Evolutionary conservation across 495 filamentous ascomycete genomes (phyloP).

Genomic region (Penicillium subrubescens): DNA sequence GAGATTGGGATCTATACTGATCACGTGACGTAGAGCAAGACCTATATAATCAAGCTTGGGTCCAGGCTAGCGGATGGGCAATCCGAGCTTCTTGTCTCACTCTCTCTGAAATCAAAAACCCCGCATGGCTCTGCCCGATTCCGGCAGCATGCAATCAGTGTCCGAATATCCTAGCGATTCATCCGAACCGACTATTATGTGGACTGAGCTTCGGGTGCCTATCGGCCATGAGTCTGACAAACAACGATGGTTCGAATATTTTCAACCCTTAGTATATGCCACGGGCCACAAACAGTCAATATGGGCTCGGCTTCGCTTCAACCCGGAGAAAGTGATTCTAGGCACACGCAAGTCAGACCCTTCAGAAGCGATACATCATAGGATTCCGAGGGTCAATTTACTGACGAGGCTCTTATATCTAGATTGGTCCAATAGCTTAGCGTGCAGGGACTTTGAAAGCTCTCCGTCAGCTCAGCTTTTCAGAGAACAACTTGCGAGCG

Average conservation of each 20-base stretch:
- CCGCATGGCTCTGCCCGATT: too few relatives aligned
- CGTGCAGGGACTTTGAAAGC: background rate
- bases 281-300: background rate
- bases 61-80: too few relatives aligned
- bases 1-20: too few relatives aligned
- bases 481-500: background rate
- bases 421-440: background rate
- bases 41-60: too few relatives aligned
- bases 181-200: background rate
- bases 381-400: background rate
- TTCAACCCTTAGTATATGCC: background rate
- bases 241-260: background rate
- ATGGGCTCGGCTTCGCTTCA: background rate
- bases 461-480: constrained; percentile 2
- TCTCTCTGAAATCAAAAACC: too few relatives aligned
- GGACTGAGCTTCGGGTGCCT: background rate
- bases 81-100: too few relatives aligned
- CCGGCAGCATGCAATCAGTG: background rate
- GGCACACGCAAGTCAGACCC: background rate
- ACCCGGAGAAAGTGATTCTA: constrained; percentile 1
- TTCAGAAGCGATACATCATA: background rate
- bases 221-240: background rate
- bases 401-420: background rate
- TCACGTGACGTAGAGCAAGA: too few relatives aligned
- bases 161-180: background rate